Conservation (phyloP, 228 moss, liverwort and hornwort genomes). For the Sphagnum fallax region DNA sequence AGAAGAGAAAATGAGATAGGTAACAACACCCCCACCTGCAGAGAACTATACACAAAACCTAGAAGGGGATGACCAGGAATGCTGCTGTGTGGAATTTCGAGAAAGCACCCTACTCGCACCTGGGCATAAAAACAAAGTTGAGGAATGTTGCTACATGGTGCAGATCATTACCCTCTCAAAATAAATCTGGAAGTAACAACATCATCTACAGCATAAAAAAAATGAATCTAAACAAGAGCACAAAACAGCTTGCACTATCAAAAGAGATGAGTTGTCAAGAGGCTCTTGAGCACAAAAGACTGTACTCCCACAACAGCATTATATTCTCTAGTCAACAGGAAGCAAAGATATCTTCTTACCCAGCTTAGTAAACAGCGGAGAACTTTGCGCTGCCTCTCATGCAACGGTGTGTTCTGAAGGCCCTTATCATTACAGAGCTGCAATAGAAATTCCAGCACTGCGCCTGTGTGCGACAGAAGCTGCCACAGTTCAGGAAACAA, state of each 20-base stretch:
- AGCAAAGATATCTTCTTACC: slow-evolving; percentile 26
- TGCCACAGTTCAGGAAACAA: slow-evolving; percentile 20
- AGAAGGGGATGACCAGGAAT: slow-evolving; percentile 84
- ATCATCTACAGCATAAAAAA: too few relatives aligned
- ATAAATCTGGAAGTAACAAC: too few relatives aligned
- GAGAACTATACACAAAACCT: slow-evolving; percentile 86
- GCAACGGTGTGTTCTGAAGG: slow-evolving; percentile 49
- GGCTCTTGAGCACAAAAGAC: too few relatives aligned
- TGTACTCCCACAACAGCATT: too few relatives aligned
- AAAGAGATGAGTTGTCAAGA: too few relatives aligned
- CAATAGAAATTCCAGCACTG: slow-evolving; percentile 83
- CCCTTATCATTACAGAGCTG: slow-evolving; percentile 57
- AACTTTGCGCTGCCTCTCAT: slow-evolving; percentile 70
- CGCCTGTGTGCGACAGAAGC: slow-evolving; percentile 85
- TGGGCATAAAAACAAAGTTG: not conserved
- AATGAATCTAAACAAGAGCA: too few relatives aligned
- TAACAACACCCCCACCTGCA: slow-evolving; percentile 40
- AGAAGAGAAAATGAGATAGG: not conserved
- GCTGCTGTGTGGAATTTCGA: slow-evolving; percentile 74
- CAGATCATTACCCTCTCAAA: too few relatives aligned
- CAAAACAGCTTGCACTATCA: too few relatives aligned
- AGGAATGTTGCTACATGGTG: not conserved
- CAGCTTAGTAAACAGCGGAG: slow-evolving; percentile 93
- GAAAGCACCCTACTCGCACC: slow-evolving; percentile 82
- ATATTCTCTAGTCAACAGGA: not conserved